These are phyloP conservation scores for Yarrowia sp. DNA, from an alignment of 805 yeast genomes.

Conservation along the genomic window DNA sequence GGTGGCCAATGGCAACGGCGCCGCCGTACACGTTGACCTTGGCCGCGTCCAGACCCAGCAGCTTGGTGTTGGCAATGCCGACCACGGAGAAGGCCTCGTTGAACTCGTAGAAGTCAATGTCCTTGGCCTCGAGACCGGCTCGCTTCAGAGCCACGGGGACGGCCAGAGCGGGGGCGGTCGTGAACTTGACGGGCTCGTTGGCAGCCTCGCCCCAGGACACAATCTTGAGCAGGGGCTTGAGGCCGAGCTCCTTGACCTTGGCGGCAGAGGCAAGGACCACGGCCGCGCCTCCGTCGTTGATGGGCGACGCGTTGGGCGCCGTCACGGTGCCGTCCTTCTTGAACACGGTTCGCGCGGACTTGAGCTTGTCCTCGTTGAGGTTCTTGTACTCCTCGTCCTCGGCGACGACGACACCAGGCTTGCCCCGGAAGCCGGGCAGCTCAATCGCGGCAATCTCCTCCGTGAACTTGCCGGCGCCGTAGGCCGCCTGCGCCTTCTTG, in stretches of 20 bases:
- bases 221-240: slow-evolving; percentile 86
- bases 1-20: slow-evolving; percentile 94
- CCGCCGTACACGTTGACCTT: slow-evolving; percentile 92
- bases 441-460: slow-evolving; percentile 84
- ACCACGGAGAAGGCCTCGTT: slow-evolving; percentile 98
- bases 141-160: slow-evolving; percentile 93
- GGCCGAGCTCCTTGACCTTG: slow-evolving; percentile 78
- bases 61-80: slow-evolving; percentile 82
- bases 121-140: slow-evolving; percentile 61
- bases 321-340: slow-evolving; percentile 95
- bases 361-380: slow-evolving; percentile 72
- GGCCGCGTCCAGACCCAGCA: slow-evolving; percentile 58
- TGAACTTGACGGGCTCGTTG: slow-evolving; percentile 89
- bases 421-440: slow-evolving; percentile 82
- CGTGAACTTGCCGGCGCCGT: slow-evolving; percentile 74
- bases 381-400: slow-evolving; percentile 83
- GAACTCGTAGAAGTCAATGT: slow-evolving; percentile 88
- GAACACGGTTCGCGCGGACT: slow-evolving; percentile 89
- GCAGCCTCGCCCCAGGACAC: slow-evolving; percentile 99
- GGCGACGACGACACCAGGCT: slow-evolving; percentile 70
- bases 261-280: slow-evolving; percentile 79
- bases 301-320: slow-evolving; percentile 93
- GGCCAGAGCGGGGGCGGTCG: slow-evolving; percentile 93
- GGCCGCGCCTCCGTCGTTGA: slow-evolving; percentile 98
- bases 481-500: slow-evolving; percentile 81